Percentiles rank a stretch among this genome's conserved stretches.
phyloP scores from a whole-genome alignment of 2,329 filamentous ascomycete species.

The Cladophialophora carrionii region DNA sequence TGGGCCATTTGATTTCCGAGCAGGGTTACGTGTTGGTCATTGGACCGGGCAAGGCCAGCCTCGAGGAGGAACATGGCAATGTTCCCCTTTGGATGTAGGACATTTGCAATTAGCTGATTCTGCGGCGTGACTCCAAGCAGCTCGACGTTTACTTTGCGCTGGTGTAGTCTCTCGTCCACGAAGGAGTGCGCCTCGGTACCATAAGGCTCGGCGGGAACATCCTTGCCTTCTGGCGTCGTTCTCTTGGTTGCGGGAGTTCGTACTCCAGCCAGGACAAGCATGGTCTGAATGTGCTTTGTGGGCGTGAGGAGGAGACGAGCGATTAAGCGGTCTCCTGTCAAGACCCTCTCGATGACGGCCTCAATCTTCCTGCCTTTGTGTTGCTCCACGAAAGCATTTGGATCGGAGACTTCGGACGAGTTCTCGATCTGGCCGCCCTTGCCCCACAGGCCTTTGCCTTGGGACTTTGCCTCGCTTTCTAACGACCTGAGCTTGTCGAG shows the following conservation, averaged over 20 bases:
- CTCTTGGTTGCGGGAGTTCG: conserved; percentile 88
- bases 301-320: conserved; percentile 79
- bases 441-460: conserved; percentile 80
- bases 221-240: conserved; percentile 74
- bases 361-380: conserved; percentile 86
- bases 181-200: conserved; percentile 88
- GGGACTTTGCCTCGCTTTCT: conserved; percentile 76
- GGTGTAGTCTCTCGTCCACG: conserved; percentile 81
- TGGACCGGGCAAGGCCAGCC: conserved; percentile 86
- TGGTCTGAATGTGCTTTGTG: conserved; percentile 83
- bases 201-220: conserved; percentile 82
- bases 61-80: conserved; percentile 90
- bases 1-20: conserved; percentile 85
- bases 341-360: conserved; percentile 84
- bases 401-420: conserved; percentile 76
- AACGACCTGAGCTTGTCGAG: conserved; percentile 77
- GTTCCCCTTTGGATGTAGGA: conserved; percentile 87
- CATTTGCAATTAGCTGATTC: conserved; percentile 82
- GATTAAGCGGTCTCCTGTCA: conserved; percentile 88
- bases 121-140: conserved; percentile 87
- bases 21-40: conserved; percentile 93
- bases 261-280: conserved; percentile 86
- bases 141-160: conserved; percentile 80
- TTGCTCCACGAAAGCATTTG: conserved; percentile 73
- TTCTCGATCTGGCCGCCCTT: conserved; percentile 69